Base-by-base conservation (phyloP, 345 rosid genomes). In the Bruguiera gymnorhiza region DNA sequence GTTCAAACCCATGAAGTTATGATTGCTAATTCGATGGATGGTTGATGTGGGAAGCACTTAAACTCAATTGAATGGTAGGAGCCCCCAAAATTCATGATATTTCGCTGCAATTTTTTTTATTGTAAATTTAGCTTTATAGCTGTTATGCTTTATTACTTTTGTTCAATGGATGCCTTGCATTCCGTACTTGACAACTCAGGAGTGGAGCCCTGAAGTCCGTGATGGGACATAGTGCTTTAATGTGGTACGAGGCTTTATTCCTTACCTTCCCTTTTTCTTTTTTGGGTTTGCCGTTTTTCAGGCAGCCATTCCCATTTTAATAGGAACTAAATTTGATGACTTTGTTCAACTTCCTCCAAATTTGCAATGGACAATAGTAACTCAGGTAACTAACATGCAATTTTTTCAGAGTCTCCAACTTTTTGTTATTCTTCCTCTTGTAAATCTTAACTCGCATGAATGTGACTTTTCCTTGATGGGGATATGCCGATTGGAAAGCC, bases 261-360 rank as follows among this genome's bases (percentile, higher is more conserved):
- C 36, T 20, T 54, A 46, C 8, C 36, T 32, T 57, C 26, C 11
- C 70, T 30, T 18, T 34, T 34, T 34, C 7, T 1, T 39, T 57
- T 39, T 36, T 37, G 6, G 19, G 39, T 56, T 56, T 56, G 60
- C 16, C 60, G 58, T 60, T 46, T 75, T 75, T 74, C 82, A 95
- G 99, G 81, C 89, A 11, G 99, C 99, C 11, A 92, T 95, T 63
- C 99, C 99, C 54, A 81, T 95, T 67, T 57, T 95, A 70, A 84
- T 95, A 66, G 99, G 99, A 70, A 90, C 99, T 69, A 95, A 95
- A 74, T 95, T 95, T 60, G 99, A 95, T 79, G 97, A 92, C 70
- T 95, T 95, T 59, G 89, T 90, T 24, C 79, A 61, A 53, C 96
- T 95, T n/a, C 99, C 99, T 31, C 93, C 91, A 8, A 87, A 95